Evolutionary conservation across 208 protist species (phyloP), one percentile per base, ranked within the genome.

Genomic region (Phytomonas sp.): DNA sequence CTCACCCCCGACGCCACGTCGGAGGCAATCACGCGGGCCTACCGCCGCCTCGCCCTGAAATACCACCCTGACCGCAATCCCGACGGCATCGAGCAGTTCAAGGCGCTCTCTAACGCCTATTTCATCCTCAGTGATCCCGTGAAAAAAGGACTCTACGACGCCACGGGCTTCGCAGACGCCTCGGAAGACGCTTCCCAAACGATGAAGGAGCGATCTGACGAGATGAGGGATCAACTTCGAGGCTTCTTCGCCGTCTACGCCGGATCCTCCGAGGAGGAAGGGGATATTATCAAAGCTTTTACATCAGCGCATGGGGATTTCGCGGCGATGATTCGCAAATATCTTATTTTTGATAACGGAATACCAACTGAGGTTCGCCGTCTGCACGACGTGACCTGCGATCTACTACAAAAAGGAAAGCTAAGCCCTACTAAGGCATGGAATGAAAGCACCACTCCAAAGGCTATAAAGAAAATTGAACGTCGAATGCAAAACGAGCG

Each of bases 61-160:
- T 95, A 88, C 77, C 93, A 97, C 73, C 93, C 93, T 5, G 93
- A 97, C 40, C 84, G 86, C 56, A 94, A 97, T 72, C 87, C 83
- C 0, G 80, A 93, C 45, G 92, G 92, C 33, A 76, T 72, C 34
- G 81, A 93, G 30, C 81, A 89, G 67, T 97, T 97, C 76, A 94
- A 94, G 65, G 66, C 79, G 45, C 92, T 99, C 52, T 85, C 87
- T 34, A 84, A 93, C 63, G 98, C 98, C 30, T 99, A 99, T 76
- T 89, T 97, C n/a, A 82, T 99, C 1, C 87, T 99, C 10, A 82
- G 70, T 67, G 97, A 99, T 69, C 33, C 71, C 8, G 76, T 98
- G 66, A 98, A 98, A 72, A 87, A 97, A 31, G 66, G 80, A n/a
- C 67, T 98, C 6, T 99, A 99, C 82, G 98, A 99, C 80, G 67